These are phyloP conservation scores for Camelina laxa DNA, from an alignment of 345 rosid species.

Conservation along the genomic window DNA sequence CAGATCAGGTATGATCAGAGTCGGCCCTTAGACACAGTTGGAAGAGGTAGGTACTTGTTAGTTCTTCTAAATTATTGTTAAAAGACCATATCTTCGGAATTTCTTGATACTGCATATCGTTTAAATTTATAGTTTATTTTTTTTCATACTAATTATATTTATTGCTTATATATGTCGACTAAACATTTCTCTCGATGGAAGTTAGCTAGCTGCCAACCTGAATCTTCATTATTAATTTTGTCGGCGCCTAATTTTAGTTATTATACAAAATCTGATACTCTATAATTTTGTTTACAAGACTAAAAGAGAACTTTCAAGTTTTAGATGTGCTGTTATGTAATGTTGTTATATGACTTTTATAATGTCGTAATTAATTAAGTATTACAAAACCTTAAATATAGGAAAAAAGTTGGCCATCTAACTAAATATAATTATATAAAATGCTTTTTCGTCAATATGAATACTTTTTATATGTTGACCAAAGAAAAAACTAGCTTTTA, in stretches of 20 bases:
- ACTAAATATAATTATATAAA: not conserved
- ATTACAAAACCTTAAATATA: not conserved
- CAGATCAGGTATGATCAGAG: not conserved
- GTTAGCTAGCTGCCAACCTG: constrained; percentile 33
- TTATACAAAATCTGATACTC: constrained; percentile 10
- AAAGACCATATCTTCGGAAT: constrained; percentile 2
- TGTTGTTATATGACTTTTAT: constrained; percentile 3
- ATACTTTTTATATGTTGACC: constrained; percentile 6
- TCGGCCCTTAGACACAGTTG: not conserved
- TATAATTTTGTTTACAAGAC: not conserved
- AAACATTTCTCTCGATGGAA: not conserved
- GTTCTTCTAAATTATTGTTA: constrained; percentile 5
- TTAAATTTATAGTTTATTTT: not conserved
- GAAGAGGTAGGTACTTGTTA: not conserved
- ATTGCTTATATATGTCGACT: not conserved
- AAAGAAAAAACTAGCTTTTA: not conserved
- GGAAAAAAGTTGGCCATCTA: not conserved
- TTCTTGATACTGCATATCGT: not conserved
- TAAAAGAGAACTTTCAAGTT: not conserved
- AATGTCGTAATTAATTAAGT: not conserved
- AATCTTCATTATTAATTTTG: constrained; percentile 28
- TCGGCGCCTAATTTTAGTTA: constrained; percentile 30
- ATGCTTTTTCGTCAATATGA: constrained; percentile 7
- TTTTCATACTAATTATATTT: not conserved
- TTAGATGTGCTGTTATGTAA: not conserved